phyloP scores from a whole-genome alignment of 2,329 filamentous ascomycete genomes.

The Tolypocladium guangdongense region DNA sequence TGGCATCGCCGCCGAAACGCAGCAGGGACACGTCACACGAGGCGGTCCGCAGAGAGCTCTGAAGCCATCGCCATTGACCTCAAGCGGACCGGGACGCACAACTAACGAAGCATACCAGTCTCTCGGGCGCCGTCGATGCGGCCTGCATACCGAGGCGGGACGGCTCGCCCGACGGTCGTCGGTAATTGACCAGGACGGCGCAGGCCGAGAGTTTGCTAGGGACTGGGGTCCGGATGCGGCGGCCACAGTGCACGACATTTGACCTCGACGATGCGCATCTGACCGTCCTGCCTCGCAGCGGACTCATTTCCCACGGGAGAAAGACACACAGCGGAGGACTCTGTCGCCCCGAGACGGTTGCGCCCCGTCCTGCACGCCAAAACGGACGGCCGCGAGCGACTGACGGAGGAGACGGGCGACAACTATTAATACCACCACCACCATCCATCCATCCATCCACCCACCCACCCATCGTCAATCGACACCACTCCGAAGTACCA shows the following conservation, averaged over 20 bases:
- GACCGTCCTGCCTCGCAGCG: neutral
- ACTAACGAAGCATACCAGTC: neutral
- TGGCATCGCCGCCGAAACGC: no score
- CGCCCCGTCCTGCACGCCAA: neutral
- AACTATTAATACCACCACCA: no score
- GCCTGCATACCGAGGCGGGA: neutral
- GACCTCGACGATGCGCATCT: neutral
- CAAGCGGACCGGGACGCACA: neutral
- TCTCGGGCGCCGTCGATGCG: neutral
- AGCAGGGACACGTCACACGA: neutral
- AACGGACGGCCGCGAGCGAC: neutral
- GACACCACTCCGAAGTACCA: neutral
- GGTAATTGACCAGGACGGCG: neutral
- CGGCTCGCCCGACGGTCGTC: neutral
- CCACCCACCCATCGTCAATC: neutral
- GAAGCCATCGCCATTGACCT: neutral
- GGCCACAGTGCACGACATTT: neutral
- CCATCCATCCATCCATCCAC: no score
- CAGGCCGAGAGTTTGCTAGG: neutral
- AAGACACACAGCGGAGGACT: neutral
- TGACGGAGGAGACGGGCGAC: no score
- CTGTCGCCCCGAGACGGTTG: neutral
- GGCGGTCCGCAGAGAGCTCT: neutral
- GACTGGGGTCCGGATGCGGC: neutral
- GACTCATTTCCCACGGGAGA: neutral